phyloP scores from a whole-genome alignment of 192 early-diverging fungal species.

The Dissophora globulifera region DNA sequence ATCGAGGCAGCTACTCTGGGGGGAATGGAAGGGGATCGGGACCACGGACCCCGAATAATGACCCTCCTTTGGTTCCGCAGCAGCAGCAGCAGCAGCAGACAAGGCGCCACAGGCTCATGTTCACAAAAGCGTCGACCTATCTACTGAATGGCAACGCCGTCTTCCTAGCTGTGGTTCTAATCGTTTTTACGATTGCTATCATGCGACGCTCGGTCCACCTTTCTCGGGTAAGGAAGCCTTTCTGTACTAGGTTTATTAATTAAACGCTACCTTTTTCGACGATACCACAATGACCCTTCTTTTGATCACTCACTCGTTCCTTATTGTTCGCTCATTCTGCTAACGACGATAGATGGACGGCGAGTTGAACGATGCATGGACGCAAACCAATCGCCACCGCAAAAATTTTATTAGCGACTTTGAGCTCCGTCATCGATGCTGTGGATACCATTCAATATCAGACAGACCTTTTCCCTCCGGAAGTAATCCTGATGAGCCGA shows the following conservation, averaged over 20 bases:
- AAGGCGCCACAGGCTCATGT: constrained; percentile 23
- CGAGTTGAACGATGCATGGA: constrained; percentile 23
- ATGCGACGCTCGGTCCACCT: constrained; percentile 18
- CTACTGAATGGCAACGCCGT: constrained; percentile 16
- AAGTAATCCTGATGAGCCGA: not conserved
- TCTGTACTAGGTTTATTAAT: not conserved
- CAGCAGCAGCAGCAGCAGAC: constrained; percentile 11
- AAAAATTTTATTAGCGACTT: constrained; percentile 13
- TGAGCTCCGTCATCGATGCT: constrained; percentile 30
- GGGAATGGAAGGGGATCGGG: constrained; percentile 22
- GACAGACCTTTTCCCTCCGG: constrained; percentile 6
- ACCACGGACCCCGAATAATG: constrained; percentile 8
- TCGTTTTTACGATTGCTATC: constrained; percentile 7
- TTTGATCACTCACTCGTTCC: not conserved
- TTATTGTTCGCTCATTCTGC: not conserved
- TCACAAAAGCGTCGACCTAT: constrained; percentile 28
- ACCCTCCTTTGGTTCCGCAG: constrained; percentile 1
- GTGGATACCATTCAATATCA: constrained; percentile 8
- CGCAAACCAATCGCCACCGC: not conserved
- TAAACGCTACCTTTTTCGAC: not conserved
- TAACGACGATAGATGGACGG: constrained; percentile 11
- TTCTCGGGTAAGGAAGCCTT: constrained; percentile 1
- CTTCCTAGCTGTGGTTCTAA: not conserved
- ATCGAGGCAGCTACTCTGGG: not conserved
- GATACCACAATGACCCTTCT: too few relatives aligned